phyloP scores from a whole-genome alignment of 2,329 filamentous ascomycete genomes.

The Harringtonia lauricola region DNA sequence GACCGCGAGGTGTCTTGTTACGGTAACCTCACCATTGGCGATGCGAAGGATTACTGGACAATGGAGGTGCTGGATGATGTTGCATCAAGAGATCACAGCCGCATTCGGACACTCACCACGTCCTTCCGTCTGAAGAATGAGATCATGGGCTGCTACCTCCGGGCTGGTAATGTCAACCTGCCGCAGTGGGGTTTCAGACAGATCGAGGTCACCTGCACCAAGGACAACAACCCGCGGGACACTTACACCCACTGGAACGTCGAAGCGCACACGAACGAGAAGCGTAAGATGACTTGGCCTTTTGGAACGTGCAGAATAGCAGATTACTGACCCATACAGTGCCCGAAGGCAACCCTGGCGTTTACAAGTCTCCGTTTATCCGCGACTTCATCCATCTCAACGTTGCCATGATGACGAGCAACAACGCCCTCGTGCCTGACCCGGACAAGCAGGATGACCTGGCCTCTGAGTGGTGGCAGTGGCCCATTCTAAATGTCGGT shows the following conservation, averaged over 20 bases:
- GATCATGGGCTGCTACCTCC: conserved; percentile 80
- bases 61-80: conserved; percentile 88
- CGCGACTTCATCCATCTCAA: conserved; percentile 97
- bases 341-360: conserved; percentile 75
- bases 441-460: conserved; percentile 98
- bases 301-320: conserved; percentile 4
- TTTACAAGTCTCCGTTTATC: conserved; percentile 93
- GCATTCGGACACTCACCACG: conserved; percentile 82
- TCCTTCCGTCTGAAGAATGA: conserved; percentile 81
- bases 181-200: conserved; percentile 99
- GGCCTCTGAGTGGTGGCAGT: conserved; percentile 96
- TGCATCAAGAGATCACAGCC: conserved; percentile 73
- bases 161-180: conserved; percentile 89
- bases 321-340: conserved; percentile 39
- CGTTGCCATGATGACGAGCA: conserved; percentile 99
- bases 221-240: conserved; percentile 84
- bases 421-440: conserved; percentile 94
- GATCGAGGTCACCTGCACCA: conserved; percentile 92
- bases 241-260: conserved; percentile 99
- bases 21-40: conserved; percentile 87
- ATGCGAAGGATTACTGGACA: conserved; percentile 96
- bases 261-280: conserved; percentile 89
- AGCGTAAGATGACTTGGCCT: conserved; percentile 45
- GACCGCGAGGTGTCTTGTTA: conserved; percentile 93
- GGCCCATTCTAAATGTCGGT: conserved; percentile 90